These are phyloP conservation scores for Clarireedia homoeocarpa DNA, from an alignment of 2,329 filamentous ascomycete genomes.

Conservation along the genomic window DNA sequence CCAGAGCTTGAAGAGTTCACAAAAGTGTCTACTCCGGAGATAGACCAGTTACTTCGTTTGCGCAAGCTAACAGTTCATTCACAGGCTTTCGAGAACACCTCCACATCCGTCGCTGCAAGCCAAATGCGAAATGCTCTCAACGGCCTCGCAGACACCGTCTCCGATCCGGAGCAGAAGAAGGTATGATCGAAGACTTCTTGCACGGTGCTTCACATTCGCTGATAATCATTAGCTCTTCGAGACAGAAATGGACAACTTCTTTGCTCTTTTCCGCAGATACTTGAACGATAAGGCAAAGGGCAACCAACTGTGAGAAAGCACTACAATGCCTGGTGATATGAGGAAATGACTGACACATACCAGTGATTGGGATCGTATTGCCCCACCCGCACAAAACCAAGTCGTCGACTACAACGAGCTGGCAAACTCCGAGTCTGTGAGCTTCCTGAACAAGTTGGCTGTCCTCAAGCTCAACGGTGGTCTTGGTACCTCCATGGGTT, in stretches of 20 bases:
- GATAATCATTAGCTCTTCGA: constrained; percentile 67
- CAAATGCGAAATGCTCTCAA: constrained; percentile 99
- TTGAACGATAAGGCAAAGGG: constrained; percentile 99
- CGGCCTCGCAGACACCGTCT: constrained; percentile 81
- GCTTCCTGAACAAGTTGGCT: constrained; percentile 94
- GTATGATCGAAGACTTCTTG: constrained; percentile 38
- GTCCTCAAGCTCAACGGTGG: constrained; percentile 99
- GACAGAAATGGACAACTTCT: constrained; percentile 99
- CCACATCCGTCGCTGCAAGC: constrained; percentile 92
- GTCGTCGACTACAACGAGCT: constrained; percentile 93
- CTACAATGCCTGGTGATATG: background rate
- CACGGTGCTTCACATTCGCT: background rate
- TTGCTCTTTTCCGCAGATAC: constrained; percentile 95
- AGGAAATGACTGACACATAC: constrained; percentile 14
- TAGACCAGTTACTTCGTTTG: background rate
- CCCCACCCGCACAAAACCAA: constrained; percentile 84
- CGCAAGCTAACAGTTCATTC: background rate
- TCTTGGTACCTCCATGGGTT: constrained; percentile 98
- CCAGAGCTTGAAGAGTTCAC: background rate
- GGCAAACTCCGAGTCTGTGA: constrained; percentile 79
- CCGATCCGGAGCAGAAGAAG: constrained; percentile 76
- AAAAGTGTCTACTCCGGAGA: background rate
- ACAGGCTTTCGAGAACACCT: constrained; percentile 98
- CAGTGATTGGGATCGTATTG: constrained; percentile 95
- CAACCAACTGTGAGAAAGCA: constrained; percentile 62